Base-by-base conservation (phyloP, 1,284 basidiomycete genomes). In the Limonomyces culmigenus region DNA sequence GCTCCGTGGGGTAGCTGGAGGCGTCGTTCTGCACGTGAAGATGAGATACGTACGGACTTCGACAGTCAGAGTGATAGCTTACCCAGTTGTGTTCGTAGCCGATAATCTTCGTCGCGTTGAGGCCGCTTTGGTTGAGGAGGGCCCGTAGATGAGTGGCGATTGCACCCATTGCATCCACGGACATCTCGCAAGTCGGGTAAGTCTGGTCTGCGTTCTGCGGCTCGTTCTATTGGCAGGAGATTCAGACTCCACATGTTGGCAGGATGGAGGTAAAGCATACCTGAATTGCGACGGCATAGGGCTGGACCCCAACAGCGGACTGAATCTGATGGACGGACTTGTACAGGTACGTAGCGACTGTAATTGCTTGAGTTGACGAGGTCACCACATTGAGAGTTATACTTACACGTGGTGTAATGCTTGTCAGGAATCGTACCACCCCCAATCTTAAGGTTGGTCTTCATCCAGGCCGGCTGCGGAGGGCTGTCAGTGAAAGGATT, bases 181-280 rank as follows among this genome's bases (percentile, higher is more conserved):
- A 53, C 45, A 67, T 51, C 29, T 31, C 46, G 39, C 57, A 61
- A 0, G 60, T 59, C 2, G 67, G 67, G 35, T 68, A 67, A 3
- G 56, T 61, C 12, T 6, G 6, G 15, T 32, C 30, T 10, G 47
- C 55, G 44, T 65, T 62, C 42, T 65, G 54, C 0, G 65, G 66
- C 36, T 70, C 66, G 39, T 69, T 70, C 65, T 67, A 64, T 19
- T n/a, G n/a, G n/a, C n/a, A n/a, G n/a, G n/a, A n/a, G n/a, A 3
- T 11, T 34, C 6, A 17, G 33, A 4, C 37, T 17, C 18, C 5
- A 29, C 23, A 29, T 14, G 19, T 21, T n/a, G n/a, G n/a, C n/a
- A n/a, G n/a, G n/a, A n/a, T n/a, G n/a, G n/a, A n/a, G n/a, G n/a
- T n/a, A n/a, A n/a, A n/a, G n/a, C n/a, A n/a, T n/a, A n/a, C n/a